These are phyloP conservation scores for Galerina marginata DNA, from an alignment of 768 basidiomycete genomes.

Conservation along the genomic window DNA sequence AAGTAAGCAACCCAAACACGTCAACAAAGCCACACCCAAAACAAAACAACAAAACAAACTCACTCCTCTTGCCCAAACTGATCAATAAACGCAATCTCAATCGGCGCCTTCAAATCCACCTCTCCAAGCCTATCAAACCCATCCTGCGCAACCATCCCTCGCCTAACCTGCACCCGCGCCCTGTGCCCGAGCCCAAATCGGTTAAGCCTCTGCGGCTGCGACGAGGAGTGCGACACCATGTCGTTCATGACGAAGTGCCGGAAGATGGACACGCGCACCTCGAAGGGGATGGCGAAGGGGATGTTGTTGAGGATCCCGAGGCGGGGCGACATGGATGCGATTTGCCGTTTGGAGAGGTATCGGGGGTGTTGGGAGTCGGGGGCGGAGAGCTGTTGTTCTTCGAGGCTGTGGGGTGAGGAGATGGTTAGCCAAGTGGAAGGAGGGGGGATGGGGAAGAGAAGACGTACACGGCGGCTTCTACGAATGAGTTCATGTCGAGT, in stretches of 20 bases:
- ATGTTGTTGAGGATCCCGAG: slow-evolving; percentile 94
- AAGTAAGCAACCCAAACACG: slow-evolving; percentile 15
- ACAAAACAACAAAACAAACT: slow-evolving; percentile 9
- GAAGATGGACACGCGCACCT: slow-evolving; percentile 89
- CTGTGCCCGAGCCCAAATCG: slow-evolving; percentile 22
- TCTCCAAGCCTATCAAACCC: slow-evolving; percentile 87
- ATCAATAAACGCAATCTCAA: slow-evolving; percentile 93
- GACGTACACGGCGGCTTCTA: slow-evolving; percentile 84
- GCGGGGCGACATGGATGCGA: slow-evolving; percentile 80
- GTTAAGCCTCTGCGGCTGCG: slow-evolving; percentile 21
- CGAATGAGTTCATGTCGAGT: slow-evolving; percentile 62
- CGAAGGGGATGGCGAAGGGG: slow-evolving; percentile 94
- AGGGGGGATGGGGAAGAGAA: background rate
- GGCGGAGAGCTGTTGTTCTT: slow-evolving; percentile 20
- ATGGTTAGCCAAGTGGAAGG: background rate
- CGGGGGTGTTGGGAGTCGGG: slow-evolving; percentile 17
- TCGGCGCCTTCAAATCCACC: slow-evolving; percentile 76
- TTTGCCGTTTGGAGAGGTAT: slow-evolving; percentile 65
- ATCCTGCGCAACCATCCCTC: slow-evolving; percentile 84
- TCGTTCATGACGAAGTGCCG: slow-evolving; percentile 69
- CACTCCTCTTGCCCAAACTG: slow-evolving; percentile 87
- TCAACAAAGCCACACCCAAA: background rate
- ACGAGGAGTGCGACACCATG: slow-evolving; percentile 19
- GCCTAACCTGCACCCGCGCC: slow-evolving; percentile 61
- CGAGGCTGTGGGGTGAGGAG: background rate